Evolutionary conservation across 2,329 filamentous ascomycete genomes (phyloP), one percentile per base, ranked within the genome.

Genomic region (Calonectria leucothoes): DNA sequence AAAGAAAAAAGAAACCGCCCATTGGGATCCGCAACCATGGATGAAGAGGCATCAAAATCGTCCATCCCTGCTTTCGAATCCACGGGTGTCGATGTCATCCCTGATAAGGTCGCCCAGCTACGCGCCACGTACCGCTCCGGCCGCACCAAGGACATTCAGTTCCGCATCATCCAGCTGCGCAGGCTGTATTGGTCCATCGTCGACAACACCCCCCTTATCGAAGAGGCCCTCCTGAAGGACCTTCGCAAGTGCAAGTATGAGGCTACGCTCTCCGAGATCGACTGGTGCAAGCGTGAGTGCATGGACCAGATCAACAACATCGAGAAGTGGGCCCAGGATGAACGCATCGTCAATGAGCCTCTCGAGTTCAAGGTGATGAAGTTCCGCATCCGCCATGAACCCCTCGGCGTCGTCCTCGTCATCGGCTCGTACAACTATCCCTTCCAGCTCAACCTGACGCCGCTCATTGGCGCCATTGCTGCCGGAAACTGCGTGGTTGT

Each of bases 341-440:
- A 98, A 84, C 89, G 89, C 80, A 88, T 95, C 37, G 85, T 85
- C 52, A 93, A 95, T 82, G 93, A 97, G 23, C 88, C 93, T 15
- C 82, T 95, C 57, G 88, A 89, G 51, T 95, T 93, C 85, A 89
- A 89, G 77, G 82, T 93, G 51, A 89, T 98, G 86, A 92, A 88
- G 70, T 94, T 95, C 45, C 93, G 90, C 81, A 93, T 97, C 82
- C 89, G 93, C 77, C 97, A 98, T 86, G 96, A 98, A 81, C 97
- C 97, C 1, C 85, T 98, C 71, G 97, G 97, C 42, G 88, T 92
- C 49, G 92, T 95, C 14, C 88, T 98, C 79, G 91, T 98, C 81
- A 97, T 98, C 81, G 95, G 95, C 71, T 92, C 97, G 52, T 98
- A 95, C 91, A 99, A 99, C 88, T 98, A 96, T 84, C 97, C 97